Evolutionary conservation across 2,329 filamentous ascomycete genomes (phyloP).

Genomic region (Penicillium sp.): DNA sequence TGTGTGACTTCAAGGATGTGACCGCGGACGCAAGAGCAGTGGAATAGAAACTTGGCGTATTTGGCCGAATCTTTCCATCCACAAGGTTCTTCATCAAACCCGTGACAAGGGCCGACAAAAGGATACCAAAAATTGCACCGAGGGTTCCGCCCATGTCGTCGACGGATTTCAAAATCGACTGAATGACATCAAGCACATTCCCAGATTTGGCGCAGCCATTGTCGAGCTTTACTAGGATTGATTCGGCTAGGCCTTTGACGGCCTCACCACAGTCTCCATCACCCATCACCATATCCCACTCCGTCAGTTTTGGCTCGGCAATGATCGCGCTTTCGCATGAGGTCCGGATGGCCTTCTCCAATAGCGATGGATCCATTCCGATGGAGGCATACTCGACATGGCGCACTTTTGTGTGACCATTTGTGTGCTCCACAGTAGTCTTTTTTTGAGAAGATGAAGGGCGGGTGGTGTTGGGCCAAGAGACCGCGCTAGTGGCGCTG

Average conservation of each 20-base stretch:
- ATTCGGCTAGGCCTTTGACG: slow-evolving; percentile 8
- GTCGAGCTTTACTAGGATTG: neutral
- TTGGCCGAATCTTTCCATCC: neutral
- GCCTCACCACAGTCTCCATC: slow-evolving; percentile 7
- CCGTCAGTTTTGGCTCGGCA: slow-evolving; percentile 4
- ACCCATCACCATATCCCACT: slow-evolving; percentile 9
- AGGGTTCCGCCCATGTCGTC: slow-evolving; percentile 9
- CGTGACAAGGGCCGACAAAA: slow-evolving; percentile 1
- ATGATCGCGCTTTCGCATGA: slow-evolving; percentile 1
- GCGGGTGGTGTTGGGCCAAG: slow-evolving; percentile 4
- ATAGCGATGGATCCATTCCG: neutral
- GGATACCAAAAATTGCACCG: neutral
- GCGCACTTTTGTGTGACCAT: neutral
- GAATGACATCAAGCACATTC: slow-evolving; percentile 1
- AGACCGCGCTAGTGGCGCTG: slow-evolving; percentile 2
- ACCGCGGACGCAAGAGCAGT: slow-evolving; percentile 1
- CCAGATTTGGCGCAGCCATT: slow-evolving; percentile 1
- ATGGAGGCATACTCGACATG: neutral
- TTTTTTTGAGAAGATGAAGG: neutral
- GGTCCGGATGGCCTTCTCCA: neutral
- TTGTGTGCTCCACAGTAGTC: neutral
- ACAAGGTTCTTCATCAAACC: neutral
- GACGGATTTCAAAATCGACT: neutral
- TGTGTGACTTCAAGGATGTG: slow-evolving; percentile 5
- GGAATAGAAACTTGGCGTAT: neutral